These are phyloP conservation scores for Penicillium hesseltinei DNA, from an alignment of 2,329 filamentous ascomycete species.

Conservation along the genomic window DNA sequence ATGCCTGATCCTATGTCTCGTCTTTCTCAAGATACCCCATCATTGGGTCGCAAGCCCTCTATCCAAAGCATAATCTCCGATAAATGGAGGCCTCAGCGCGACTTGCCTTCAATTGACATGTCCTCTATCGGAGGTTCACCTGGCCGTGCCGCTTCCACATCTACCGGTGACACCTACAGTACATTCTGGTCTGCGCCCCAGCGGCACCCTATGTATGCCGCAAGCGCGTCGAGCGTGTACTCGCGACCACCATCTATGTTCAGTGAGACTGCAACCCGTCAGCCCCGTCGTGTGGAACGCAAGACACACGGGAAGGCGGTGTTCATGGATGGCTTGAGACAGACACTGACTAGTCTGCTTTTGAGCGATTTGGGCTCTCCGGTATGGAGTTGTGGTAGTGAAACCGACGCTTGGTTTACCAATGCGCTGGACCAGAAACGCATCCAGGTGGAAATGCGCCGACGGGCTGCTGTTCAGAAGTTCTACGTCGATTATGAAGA, in stretches of 20 bases:
- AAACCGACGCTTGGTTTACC: conserved; percentile 85
- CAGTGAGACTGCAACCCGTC: conserved; percentile 37
- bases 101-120: conserved; percentile 61
- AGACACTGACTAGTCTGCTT: conserved; percentile 77
- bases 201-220: conserved; percentile 62
- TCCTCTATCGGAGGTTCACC: conserved; percentile 59
- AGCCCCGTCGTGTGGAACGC: conserved; percentile 35
- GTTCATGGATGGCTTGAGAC: conserved; percentile 76
- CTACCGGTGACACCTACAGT: conserved; percentile 68
- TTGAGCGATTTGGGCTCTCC: conserved; percentile 85
- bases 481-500: conserved; percentile 41
- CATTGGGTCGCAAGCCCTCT: conserved; percentile 57
- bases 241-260: conserved; percentile 45
- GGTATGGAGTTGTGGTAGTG: conserved; percentile 83
- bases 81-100: conserved; percentile 59
- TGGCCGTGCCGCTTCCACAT: conserved; percentile 66
- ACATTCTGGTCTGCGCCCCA: conserved; percentile 92
- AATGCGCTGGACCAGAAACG: conserved; percentile 53
- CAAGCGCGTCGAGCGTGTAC: conserved; percentile 58
- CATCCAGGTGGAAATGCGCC: conserved; percentile 41
- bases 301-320: conserved; percentile 66
- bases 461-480: conserved; percentile 37
- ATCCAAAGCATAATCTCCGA: conserved; percentile 69
- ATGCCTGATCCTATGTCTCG: conserved; percentile 32
- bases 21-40: conserved; percentile 36